Base-by-base conservation (phyloP, 345 rosid species). In the Litchi chinensis region DNA sequence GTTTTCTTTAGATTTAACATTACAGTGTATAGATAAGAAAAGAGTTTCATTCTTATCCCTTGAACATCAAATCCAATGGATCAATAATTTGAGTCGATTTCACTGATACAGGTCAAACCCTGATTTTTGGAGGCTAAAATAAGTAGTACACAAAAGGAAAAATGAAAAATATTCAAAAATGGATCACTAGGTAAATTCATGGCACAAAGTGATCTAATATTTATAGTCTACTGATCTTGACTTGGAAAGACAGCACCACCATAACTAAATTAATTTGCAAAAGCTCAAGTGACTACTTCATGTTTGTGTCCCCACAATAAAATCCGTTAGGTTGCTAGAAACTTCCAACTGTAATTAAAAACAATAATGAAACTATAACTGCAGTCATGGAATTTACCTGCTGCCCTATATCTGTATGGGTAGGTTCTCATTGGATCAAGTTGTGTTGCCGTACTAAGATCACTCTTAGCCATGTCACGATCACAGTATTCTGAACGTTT, bases 381-480 rank as follows among this genome's bases (percentile, higher is more conserved):
- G n/a, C 40, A 15, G 64, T 11, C n/a, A 21, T 21, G 52, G 21
- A 80, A 54, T 73, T 37, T 83, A 93, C 98, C 98, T 75, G 98
- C 99, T 60, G 99, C 99, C 79, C 98, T 91, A 86, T 93, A 94
- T 89, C 95, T 87, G 88, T 97, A 97, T 0, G 99, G 99, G 71
- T 94, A 94, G n/a, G 98, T 94, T 81, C 99, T 90, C 76, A 94
- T 79, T 9, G 98, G 99, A 86, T 97, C 99, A 41, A 94, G 86
- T 66, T 88, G 87, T 2, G 98, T 91, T 64, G 98, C 95, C 80
- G 88, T 87, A 81, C 77, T 66, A 75, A 97, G 98, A 82, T 97
- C 99, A 71, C 78, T 85, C 87, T 93, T 94, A 44, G 98, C 98
- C 97, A 91, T 88, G 80, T 92, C 95, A 0, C 93, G 95, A 79